Base-by-base conservation (phyloP, 441 rosid genomes). In the Kokia cookei region DNA sequence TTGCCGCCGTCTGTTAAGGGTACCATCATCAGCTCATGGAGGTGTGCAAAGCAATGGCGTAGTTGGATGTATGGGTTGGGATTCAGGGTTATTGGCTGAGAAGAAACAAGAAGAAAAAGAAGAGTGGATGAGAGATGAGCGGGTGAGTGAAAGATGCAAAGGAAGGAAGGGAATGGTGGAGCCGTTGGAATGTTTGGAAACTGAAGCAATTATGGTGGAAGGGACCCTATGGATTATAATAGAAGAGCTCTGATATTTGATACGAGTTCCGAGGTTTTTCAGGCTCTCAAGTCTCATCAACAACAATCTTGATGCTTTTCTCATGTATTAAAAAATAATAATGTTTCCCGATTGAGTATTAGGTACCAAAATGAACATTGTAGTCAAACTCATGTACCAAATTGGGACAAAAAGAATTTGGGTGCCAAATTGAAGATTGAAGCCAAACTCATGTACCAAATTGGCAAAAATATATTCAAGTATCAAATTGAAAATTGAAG, bases 201-300 rank as follows among this genome's bases (percentile, higher is more conserved):
- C 65, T 22, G 98, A 91, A 79, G 98, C 97, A 29, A 93, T 93
- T 72, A 90, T 90, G 97, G 98, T 19, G 98, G 94, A 0, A 93
- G 75, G 77, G 84, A 93, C n/a, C 91, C 94, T 24, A 71, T 50
- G 40, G 98, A 93, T 82, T 91, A 90, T 78, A 86, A 77, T 55
- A 83, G 95, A 77, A 89, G 98, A 83, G 96, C 98, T 53, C 90
- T 83, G 76, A 86, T 93, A 55, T 93, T 93, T 76, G 85, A 93
- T 67, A 83, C 80, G 78, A 90, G 96, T 69, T 87, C 91, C 67
- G 69, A 68, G 76, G 90, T 89, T 53, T 89, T 93, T 73, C 89
- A 79, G 82, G 89, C 90, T 76, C 84, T 86, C 50, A 87, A 85
- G 85, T 81, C 79, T 13, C 2, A 15, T 12, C 35, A 9, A 11